Evolutionary conservation across 345 rosid species (phyloP), one percentile per base, ranked within the genome.

Genomic region (Clausena lansium): DNA sequence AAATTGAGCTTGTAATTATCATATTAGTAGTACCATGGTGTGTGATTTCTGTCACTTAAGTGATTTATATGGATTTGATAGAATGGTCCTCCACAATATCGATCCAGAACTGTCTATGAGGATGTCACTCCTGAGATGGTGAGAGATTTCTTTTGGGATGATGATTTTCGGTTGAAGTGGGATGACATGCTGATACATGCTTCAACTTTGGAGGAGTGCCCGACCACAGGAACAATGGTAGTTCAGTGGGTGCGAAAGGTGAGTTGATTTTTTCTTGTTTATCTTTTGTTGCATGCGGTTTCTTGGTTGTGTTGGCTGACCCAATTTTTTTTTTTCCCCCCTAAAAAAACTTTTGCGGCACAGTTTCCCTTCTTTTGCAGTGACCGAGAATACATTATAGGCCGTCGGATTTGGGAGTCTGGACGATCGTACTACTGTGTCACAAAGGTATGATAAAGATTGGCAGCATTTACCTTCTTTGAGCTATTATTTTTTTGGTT

Each of bases 351-450:
- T 76, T 57, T 73, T 22, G 10, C 71, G 25, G 74, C 76, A 66
- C 94, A 95, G 99, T 96, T 96, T 82, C 99, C 99, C n/a, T 90
- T 96, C 92, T 96, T 96, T 74, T 96, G 99, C 77, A 96, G 98
- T 32, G 94, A 96, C 82, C 84, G 99, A 76, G 99, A 96, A 75
- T 96, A 96, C 70, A 78, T 96, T n/a, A 90, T 96, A 28, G 95
- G 98, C 70, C 95, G 99, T 38, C 92, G 98, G 57, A 96, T 96
- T 55, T 96, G 99, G 98, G 97, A 96, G 63, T 89, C 95, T 0
- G 94, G 92, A 65, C 87, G 94, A 68, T 11, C 70, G 1, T 95
- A 89, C 79, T 95, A 93, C 85, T 95, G 98, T 77, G 85, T 95
- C 64, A 93, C 99, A 5, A 93, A 95, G 99, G 99, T 95, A 88